Base-by-base conservation (phyloP, 2,329 filamentous ascomycete species). In the Albophoma yamanashiensis region DNA sequence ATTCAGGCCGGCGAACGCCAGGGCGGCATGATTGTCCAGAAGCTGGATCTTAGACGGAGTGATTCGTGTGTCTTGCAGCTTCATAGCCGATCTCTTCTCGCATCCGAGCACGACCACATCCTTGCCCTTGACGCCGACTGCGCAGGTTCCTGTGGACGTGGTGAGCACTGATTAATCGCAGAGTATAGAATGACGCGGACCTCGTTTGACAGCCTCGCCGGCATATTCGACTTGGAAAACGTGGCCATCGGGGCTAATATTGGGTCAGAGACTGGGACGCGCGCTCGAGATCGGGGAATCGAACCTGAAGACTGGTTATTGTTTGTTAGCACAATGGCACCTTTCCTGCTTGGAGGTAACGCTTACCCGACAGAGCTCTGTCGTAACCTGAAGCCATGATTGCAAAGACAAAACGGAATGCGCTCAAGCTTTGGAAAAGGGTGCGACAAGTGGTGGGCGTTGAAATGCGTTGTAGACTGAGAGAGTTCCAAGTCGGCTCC, bases 191-290 rank as follows among this genome's bases (percentile, higher is more conserved):
- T 5, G 27, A 27, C 57, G 47, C 73, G 62, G 79, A 94, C 93
- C 94, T 91, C 94, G 82, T 83, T 99, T 99, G 67, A 99, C 94
- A 67, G 94, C 94, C 80, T 99, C 94, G 67, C 96, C 89, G 60
- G 94, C 94, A 84, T 99, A 99, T 83, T 99, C 94, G 71, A 99
- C 94, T 79, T 99, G 94, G 80, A 99, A 99, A 71, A 99, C 94
- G 81, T 99, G 94, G 78, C 94, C 94, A 79, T 99, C 94, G 71
- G 94, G 94, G 85, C 93, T 97, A 72, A 56, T 61, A 25, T 56
- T 56, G n/a, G 45, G 73, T 88, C 75, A 86, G 79, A 68, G 65
- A 14, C 14, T 36, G 12, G 2, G 12, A 20, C 11, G 40, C 9
- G 43, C 38, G 27, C 15, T 39, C 4, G 52, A 59, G 39, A 58